These are phyloP conservation scores for Vaccinium macrocarpon DNA, from an alignment of 148 eudicot species.

Conservation along the genomic window DNA sequence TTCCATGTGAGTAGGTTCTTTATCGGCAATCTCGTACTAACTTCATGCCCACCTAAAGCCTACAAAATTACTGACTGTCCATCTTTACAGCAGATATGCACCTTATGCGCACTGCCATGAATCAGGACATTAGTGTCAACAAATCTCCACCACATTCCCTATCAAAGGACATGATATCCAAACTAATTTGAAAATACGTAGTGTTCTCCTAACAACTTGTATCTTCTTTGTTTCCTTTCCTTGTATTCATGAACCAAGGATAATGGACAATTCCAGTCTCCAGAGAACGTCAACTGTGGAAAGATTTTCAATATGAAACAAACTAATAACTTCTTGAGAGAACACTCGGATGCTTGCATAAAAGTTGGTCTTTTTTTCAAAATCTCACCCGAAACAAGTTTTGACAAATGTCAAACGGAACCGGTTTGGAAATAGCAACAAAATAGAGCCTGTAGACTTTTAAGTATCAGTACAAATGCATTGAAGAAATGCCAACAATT, in stretches of 20 bases:
- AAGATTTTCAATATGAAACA: not conserved
- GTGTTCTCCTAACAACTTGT: not conserved
- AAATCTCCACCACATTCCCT: not conserved
- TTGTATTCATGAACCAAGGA: not conserved
- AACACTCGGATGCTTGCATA: not conserved
- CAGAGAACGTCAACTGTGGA: not conserved
- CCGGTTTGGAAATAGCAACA: not conserved
- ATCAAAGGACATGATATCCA: not conserved
- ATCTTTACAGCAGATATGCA: slow-evolving; percentile 60
- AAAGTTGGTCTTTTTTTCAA: not conserved
- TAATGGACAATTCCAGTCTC: not conserved
- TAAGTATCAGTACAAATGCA: not conserved
- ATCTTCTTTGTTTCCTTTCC: not conserved
- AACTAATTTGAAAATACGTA: not conserved
- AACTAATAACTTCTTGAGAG: not conserved
- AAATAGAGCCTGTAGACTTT: not conserved
- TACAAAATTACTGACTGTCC: slow-evolving; percentile 50
- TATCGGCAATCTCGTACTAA: slow-evolving; percentile 20
- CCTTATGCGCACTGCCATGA: slow-evolving; percentile 54
- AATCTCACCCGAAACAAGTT: not conserved
- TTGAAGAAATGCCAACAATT: not conserved
- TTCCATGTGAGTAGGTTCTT: slow-evolving; percentile 16
- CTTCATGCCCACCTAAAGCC: slow-evolving; percentile 59
- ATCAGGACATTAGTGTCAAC: slow-evolving; percentile 46
- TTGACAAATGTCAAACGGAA: not conserved